phyloP scores from a whole-genome alignment of 2,329 filamentous ascomycete genomes.

The Lizonia empirigonia region DNA sequence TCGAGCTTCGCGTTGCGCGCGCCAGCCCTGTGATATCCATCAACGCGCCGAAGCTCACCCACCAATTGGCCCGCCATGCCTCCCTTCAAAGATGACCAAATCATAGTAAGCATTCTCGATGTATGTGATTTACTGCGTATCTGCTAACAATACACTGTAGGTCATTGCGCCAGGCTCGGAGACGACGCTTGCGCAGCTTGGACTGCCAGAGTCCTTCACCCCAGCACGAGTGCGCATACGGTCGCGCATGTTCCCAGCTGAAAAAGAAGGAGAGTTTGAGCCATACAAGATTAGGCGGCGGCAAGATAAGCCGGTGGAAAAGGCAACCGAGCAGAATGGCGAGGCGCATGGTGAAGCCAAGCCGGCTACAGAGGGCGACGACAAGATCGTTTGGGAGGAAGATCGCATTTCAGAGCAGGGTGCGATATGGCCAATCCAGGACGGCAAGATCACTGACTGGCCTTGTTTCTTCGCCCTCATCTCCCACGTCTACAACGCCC shows the following conservation, averaged over 20 bases:
- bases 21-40: conserved; percentile 7
- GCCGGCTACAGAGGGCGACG: conserved; percentile 51
- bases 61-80: conserved; percentile 48
- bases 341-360: conserved; percentile 31
- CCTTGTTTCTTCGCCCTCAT: conserved; percentile 91
- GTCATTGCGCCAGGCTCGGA: conserved; percentile 84
- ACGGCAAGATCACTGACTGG: conserved; percentile 88
- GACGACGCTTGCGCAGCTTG: conserved; percentile 88
- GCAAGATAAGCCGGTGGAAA: conserved; percentile 34
- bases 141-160: conserved; percentile 32
- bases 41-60: conserved; percentile 15
- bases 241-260: conserved; percentile 88
- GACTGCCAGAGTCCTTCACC: conserved; percentile 86
- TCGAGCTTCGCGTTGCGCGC: conserved; percentile 16
- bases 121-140: conserved; percentile 17
- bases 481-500: conserved; percentile 85
- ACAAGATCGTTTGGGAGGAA: conserved; percentile 79
- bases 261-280: conserved; percentile 78
- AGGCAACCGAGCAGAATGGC: conserved; percentile 37
- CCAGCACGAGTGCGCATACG: conserved; percentile 84
- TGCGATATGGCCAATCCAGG: conserved; percentile 82
- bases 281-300: conserved; percentile 75
- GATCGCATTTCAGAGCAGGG: conserved; percentile 86
- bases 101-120: conserved; percentile 41
- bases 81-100: conserved; percentile 54